phyloP scores from a whole-genome alignment of 495 filamentous ascomycete species.

The Amniculicola lignicola region DNA sequence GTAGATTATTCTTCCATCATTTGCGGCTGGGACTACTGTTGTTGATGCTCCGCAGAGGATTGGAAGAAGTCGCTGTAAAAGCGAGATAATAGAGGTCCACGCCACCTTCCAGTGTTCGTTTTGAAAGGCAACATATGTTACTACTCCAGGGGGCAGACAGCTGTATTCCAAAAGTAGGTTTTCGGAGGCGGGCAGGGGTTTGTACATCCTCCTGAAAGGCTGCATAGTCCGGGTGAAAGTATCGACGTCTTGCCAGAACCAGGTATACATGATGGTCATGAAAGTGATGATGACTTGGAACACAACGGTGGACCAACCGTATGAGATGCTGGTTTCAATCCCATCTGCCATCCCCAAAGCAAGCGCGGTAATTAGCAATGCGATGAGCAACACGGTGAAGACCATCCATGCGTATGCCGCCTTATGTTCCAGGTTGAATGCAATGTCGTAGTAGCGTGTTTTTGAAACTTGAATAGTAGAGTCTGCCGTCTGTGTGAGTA shows the following conservation, averaged over 20 bases:
- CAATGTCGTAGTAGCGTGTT: too few species aligned
- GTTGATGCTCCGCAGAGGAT: neutral
- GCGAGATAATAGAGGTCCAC: neutral
- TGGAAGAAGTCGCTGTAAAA: neutral
- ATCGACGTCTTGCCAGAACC: slow-evolving; percentile 7
- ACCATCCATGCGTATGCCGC: neutral
- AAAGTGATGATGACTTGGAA: neutral
- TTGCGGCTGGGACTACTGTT: neutral
- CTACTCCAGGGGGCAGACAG: neutral
- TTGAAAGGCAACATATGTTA: neutral
- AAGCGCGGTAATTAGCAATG: neutral
- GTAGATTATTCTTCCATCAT: neutral
- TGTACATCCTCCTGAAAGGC: slow-evolving; percentile 1
- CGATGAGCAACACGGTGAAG: neutral
- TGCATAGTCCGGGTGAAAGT: neutral
- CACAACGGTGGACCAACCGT: neutral
- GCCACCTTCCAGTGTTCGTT: neutral
- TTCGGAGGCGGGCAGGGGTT: neutral
- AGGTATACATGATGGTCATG: neutral
- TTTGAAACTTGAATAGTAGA: too few species aligned
- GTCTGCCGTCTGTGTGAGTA: too few species aligned
- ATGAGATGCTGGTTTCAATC: neutral
- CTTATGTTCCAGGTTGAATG: too few species aligned
- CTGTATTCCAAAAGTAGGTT: slow-evolving; percentile 1
- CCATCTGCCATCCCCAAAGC: neutral